Evolutionary conservation across 192 early-diverging fungal genomes (phyloP), one percentile per base, ranked within the genome.

Genomic region (Hyaloraphidium curvatum): DNA sequence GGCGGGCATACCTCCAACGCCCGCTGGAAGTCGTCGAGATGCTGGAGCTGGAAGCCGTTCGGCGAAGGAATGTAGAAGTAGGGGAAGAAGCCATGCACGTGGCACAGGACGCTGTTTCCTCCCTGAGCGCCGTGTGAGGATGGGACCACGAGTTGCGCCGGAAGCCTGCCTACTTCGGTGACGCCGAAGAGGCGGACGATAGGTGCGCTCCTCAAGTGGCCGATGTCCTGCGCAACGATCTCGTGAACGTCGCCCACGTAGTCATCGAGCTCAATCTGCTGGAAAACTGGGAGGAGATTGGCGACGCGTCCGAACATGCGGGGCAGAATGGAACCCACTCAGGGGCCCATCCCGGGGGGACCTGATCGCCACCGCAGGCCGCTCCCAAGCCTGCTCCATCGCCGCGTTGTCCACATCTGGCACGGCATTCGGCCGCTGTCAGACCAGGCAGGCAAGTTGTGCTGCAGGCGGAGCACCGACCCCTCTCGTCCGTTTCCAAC

Each of bases 31-130:
- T 59, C 57, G 2, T 69, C 63, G 21, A 88, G 59, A 56, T 87
- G 62, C 7, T 70, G 65, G 17, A 72, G 62, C 19, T 69, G 64
- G 54, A 91, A 87, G 16, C 81, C 79, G 2, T 61, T n/a, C 28
- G 94, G 94, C 7, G 90, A 88, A 2, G 86, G 79, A 22, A 91
- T 77, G 66, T 94, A 98, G 67, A 95, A 87, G 63, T 98, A 98
- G 26, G 89, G 88, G 28, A 76, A 70, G 55, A 94, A 96, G 1
- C 83, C 87, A 13, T 79, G 76, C 0, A 94, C 88, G 72, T 88
- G 83, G 61, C 90, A 94, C 0, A 82, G 60, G 25, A 96, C 87
- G 41, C 83, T 86, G 55, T 93, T 66, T n/a, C 94, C 94, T 17
- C 59, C 60, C 80, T 85, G 23, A 48, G 11, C 60, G 59, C 25